Base-by-base conservation (phyloP, 2,329 filamentous ascomycete genomes). In the Aspergillus glaucus region DNA sequence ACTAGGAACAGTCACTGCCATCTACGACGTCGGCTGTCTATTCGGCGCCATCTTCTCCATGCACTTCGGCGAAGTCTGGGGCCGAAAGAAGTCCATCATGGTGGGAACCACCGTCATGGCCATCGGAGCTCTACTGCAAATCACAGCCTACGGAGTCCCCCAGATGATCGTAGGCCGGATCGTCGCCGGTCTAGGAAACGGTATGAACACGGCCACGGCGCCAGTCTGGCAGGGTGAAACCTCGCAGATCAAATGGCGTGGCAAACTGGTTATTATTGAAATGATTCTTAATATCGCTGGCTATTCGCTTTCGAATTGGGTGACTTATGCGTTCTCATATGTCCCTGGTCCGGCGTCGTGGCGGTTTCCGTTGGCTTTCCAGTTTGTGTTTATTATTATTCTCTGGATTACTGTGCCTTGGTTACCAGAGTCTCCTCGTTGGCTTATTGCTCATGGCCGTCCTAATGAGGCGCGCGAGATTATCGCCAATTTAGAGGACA, bases 151-250 rank as follows among this genome's bases (percentile, higher is more conserved):
- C 43, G 52, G 54, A 8, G 57, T 60, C 8, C 60, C 62, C 7
- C 65, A 68, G 22, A 55, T 69, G 51, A 65, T 67, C 37, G 65
- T 77, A 10, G 75, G 75, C 15, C 67, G 75, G 17, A 69, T 75
- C 42, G 68, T 79, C n/a, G 75, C 74, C 8, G 76, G 75, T 6
- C 62, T 77, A 47, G 57, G 57, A 34, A 55, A 55, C 17, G 75
- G 75, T 9, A 66, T 78, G 43, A 77, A 77, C 52, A 77, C 75
- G 1, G 65, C 72, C 0, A 75, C 72, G 2, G 73, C 72, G 12
- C 74, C 71, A 6, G 68, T 77, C 4, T 79, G 75, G 74, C 75
- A 69, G 57, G 71, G 72, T 6, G 75, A 79, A 53, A 77, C 73
- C 0, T 74, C 71, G 1, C 73, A 72, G 51, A 64, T 69, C n/a